Conservation (phyloP, 1,139 yeast species). For the Protomyces pachydermus region DNA sequence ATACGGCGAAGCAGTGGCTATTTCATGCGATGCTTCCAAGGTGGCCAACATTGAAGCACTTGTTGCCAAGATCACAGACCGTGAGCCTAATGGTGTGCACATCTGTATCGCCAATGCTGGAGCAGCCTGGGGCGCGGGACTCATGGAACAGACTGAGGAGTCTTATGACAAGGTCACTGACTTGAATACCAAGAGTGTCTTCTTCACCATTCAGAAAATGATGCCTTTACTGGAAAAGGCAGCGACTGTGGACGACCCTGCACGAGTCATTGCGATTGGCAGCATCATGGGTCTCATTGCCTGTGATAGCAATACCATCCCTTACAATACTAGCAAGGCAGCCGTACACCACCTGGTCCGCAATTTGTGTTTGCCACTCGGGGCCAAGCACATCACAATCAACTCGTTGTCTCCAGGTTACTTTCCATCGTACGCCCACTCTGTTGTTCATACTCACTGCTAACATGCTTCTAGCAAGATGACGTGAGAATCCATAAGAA, state of each 20-base stretch:
- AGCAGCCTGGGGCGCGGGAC: conserved; percentile 73
- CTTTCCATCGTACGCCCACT: background rate
- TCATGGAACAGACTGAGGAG: conserved; percentile 56
- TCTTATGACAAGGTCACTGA: conserved; percentile 56
- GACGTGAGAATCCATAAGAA: conserved; percentile 53
- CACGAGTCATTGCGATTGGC: conserved; percentile 65
- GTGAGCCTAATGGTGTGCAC: conserved; percentile 53
- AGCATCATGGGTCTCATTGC: conserved; percentile 47
- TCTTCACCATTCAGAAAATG: conserved; percentile 60
- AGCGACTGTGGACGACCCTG: conserved; percentile 56
- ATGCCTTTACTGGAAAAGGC: conserved; percentile 54
- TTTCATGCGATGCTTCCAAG: conserved; percentile 58
- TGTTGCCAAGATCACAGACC: conserved; percentile 45
- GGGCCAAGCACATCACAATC: conserved; percentile 61
- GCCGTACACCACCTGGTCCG: conserved; percentile 69
- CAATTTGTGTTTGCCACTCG: conserved; percentile 63
- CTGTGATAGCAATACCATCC: conserved; percentile 40
- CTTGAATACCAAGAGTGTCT: conserved; percentile 67
- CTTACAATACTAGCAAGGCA: conserved; percentile 70
- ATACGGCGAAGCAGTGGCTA: conserved; percentile 47
- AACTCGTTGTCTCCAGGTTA: conserved; percentile 58
- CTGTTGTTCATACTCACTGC: conserved; percentile 34
- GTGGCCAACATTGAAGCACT: conserved; percentile 51
- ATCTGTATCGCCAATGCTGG: conserved; percentile 76
- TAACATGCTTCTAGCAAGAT: conserved; percentile 47